Evolutionary conservation across 2,329 filamentous ascomycete genomes (phyloP).

Genomic region (Microcyclosporella mali): DNA sequence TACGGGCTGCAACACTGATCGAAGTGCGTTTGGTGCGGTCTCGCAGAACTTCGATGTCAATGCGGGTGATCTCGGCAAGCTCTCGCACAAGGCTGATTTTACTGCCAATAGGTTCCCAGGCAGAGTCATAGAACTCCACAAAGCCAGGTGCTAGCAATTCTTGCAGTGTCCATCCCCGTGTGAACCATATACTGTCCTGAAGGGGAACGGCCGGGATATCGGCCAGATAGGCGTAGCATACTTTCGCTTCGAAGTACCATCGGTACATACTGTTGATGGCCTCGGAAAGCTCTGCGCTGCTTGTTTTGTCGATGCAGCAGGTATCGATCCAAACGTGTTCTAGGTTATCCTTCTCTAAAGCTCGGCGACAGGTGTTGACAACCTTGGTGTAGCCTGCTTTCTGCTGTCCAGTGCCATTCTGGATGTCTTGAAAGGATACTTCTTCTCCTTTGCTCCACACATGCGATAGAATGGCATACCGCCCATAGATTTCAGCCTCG

Average conservation of each 20-base stretch:
- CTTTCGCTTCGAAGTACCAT: conserved; percentile 33
- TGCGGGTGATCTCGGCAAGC: conserved; percentile 29
- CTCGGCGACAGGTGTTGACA: conserved; percentile 15
- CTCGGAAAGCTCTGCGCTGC: conserved; percentile 33
- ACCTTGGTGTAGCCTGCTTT: conserved; percentile 22
- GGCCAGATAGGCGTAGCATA: conserved; percentile 33
- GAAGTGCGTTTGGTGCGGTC: conserved; percentile 12
- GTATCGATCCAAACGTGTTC: conserved; percentile 37
- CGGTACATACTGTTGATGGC: conserved; percentile 25
- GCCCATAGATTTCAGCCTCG: conserved; percentile 15
- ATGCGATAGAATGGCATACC: conserved; percentile 24
- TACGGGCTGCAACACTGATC: conserved; percentile 15
- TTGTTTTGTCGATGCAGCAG: conserved; percentile 36
- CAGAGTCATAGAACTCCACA: conserved; percentile 16
- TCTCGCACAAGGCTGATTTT: conserved; percentile 15
- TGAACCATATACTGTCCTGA: conserved; percentile 16
- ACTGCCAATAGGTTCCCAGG: conserved; percentile 14
- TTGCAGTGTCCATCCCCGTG: conserved; percentile 22
- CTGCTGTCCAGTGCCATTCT: conserved; percentile 3
- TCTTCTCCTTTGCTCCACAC: conserved; percentile 15
- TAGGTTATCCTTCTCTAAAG: conserved; percentile 21
- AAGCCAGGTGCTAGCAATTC: conserved; percentile 21
- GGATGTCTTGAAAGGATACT: conserved; percentile 20
- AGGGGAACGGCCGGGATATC: conserved; percentile 7
- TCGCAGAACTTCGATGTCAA: conserved; percentile 18